Evolutionary conservation across 2,329 filamentous ascomycete species (phyloP).

Genomic region (Penicillium fuscoglaucum): DNA sequence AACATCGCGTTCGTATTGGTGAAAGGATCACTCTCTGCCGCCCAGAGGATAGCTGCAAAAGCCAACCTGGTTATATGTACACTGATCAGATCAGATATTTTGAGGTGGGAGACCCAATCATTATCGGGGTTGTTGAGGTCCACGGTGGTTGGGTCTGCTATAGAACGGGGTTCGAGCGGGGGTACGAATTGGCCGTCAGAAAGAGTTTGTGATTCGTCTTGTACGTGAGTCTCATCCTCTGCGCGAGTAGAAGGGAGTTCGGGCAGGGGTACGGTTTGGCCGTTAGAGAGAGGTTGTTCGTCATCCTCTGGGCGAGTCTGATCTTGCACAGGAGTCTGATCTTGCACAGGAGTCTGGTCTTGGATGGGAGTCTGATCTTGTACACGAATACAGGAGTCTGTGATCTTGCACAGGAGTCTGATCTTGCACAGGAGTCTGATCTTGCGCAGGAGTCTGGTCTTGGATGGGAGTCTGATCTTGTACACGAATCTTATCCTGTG

Average conservation of each 20-base stretch:
- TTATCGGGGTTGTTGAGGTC: not conserved
- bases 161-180: not conserved
- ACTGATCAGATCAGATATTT: not conserved
- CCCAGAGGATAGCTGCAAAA: not conserved
- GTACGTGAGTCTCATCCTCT: not conserved
- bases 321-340: not conserved
- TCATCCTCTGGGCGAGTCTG: not conserved
- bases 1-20: not conserved
- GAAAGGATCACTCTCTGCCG: not conserved
- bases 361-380: not conserved
- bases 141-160: not conserved
- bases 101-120: not conserved
- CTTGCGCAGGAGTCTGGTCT: not conserved
- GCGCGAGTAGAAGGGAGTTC: not conserved
- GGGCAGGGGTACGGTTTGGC: not conserved
- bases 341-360: not conserved
- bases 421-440: not conserved
- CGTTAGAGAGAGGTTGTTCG: not conserved
- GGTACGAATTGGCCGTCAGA: not conserved
- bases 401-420: not conserved
- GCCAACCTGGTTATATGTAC: not conserved
- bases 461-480: not conserved
- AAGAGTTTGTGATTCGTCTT: not conserved
- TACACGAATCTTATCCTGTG: not conserved
- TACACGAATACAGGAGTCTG: not conserved